Percentiles rank a stretch among this genome's conserved stretches.
phyloP scores from a whole-genome alignment of 2,329 filamentous ascomycete species.

The Aspergillus neoniger region DNA sequence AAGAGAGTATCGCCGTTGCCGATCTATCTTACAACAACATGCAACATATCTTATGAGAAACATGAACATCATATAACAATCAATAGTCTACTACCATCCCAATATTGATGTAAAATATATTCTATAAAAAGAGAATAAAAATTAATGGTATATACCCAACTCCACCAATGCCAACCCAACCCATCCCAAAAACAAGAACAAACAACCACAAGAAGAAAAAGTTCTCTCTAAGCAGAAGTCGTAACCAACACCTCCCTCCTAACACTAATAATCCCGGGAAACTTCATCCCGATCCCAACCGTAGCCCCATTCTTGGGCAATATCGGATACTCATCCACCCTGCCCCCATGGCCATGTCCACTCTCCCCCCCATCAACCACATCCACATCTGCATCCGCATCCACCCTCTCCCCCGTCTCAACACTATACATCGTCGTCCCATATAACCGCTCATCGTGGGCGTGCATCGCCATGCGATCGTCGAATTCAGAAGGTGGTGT shows the following conservation, averaged over 20 bases:
- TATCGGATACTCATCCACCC: background rate
- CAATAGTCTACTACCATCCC: too few relatives aligned
- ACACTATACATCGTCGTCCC: slow-evolving; percentile 3
- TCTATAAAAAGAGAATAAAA: background rate
- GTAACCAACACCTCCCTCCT: background rate
- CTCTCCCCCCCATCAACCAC: background rate
- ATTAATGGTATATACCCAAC: background rate
- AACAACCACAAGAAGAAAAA: background rate
- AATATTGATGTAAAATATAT: too few relatives aligned
- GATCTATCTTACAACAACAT: too few relatives aligned
- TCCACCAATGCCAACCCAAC: background rate
- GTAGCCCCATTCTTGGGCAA: background rate
- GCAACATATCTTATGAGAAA: too few relatives aligned
- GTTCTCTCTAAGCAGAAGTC: background rate
- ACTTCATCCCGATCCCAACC: too few relatives aligned
- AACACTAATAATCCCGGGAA: background rate
- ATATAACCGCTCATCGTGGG: background rate
- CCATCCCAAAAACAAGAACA: too few relatives aligned
- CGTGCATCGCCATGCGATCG: background rate
- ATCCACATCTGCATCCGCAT: background rate
- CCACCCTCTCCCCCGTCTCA: background rate
- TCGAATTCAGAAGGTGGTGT: too few relatives aligned
- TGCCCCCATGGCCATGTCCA: too few relatives aligned
- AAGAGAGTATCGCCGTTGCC: too few relatives aligned
- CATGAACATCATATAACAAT: too few relatives aligned